phyloP scores from a whole-genome alignment of 2,329 filamentous ascomycete species.

The Lanzia echinophila region DNA sequence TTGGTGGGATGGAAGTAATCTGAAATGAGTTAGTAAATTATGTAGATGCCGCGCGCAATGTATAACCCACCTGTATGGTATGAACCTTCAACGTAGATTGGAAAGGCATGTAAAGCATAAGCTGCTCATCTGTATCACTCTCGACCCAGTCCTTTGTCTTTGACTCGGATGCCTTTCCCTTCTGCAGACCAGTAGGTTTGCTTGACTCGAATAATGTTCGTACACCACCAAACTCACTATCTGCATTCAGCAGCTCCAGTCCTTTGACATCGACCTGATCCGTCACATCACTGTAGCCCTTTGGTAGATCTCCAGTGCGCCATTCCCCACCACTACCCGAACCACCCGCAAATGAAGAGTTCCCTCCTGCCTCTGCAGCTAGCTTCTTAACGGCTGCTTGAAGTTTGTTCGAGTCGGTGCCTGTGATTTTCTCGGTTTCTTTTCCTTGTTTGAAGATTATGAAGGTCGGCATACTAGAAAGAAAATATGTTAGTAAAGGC shows the following conservation, averaged over 20 bases:
- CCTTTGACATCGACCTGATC: constrained; percentile 72
- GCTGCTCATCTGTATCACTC: constrained; percentile 93
- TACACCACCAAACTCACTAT: constrained; percentile 67
- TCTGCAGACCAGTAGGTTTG: constrained; percentile 58
- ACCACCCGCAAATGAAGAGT: constrained; percentile 27
- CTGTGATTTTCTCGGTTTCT: constrained; percentile 61
- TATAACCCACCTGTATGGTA: constrained; percentile 56
- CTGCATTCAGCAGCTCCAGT: constrained; percentile 81
- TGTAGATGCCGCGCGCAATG: not conserved
- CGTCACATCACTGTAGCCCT: constrained; percentile 78
- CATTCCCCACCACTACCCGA: constrained; percentile 49
- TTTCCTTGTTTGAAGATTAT: constrained; percentile 73
- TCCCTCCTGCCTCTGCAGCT: constrained; percentile 53
- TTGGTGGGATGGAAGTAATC: constrained; percentile 72
- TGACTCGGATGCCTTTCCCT: constrained; percentile 45
- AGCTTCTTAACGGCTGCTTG: constrained; percentile 66
- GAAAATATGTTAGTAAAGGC: constrained; percentile 6
- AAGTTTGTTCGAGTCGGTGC: constrained; percentile 66
- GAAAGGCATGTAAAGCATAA: constrained; percentile 90
- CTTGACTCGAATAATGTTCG: constrained; percentile 64
- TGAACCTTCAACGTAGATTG: constrained; percentile 84
- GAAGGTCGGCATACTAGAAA: constrained; percentile 70
- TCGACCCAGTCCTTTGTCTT: constrained; percentile 75
- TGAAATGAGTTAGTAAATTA: constrained; percentile 34
- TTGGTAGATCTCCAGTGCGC: constrained; percentile 68